A percentile compares a stretch with the other conserved stretches of the same genome.
Conservation (phyloP, 169 alveolate species). For the Plasmodium relictum region DNA sequence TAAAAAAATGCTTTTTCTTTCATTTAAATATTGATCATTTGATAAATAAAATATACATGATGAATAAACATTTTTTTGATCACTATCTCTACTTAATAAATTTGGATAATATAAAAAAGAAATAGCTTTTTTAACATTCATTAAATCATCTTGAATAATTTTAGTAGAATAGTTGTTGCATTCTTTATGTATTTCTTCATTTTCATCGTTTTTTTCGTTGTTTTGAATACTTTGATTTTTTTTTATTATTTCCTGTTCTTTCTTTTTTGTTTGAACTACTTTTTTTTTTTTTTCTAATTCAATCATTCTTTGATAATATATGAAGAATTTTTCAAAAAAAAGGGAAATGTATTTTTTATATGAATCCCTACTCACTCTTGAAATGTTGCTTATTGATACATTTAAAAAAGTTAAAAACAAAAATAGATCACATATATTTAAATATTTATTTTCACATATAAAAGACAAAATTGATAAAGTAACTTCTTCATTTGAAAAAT, state of each 20-base stretch:
- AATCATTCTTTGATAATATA: conserved; percentile 70
- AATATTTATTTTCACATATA: conserved; percentile 76
- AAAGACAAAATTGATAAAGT: conserved; percentile 55
- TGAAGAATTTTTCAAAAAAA: conserved; percentile 68
- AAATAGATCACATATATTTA: conserved; percentile 64
- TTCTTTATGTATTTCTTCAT: neutral
- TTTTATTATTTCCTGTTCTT: neutral
- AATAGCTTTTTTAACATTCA: conserved; percentile 9
- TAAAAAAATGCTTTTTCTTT: conserved; percentile 17
- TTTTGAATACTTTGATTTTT: neutral
- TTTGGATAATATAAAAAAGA: conserved; percentile 25
- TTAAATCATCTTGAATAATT: neutral
- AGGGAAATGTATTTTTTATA: conserved; percentile 60
- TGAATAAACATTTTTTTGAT: conserved; percentile 24
- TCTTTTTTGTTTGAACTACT: neutral
- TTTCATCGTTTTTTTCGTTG: neutral
- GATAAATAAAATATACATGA: conserved; percentile 34
- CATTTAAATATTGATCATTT: conserved; percentile 18
- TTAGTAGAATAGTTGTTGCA: neutral
- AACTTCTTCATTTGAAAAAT: conserved; percentile 63
- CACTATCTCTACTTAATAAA: neutral
- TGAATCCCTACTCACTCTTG: conserved; percentile 70
- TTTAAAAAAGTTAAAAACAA: conserved; percentile 55
- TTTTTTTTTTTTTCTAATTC: conserved; percentile 27
- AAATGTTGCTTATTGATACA: conserved; percentile 49